Base-by-base conservation (phyloP, 148 eudicot species). In the Hydrangea macrophylla region DNA sequence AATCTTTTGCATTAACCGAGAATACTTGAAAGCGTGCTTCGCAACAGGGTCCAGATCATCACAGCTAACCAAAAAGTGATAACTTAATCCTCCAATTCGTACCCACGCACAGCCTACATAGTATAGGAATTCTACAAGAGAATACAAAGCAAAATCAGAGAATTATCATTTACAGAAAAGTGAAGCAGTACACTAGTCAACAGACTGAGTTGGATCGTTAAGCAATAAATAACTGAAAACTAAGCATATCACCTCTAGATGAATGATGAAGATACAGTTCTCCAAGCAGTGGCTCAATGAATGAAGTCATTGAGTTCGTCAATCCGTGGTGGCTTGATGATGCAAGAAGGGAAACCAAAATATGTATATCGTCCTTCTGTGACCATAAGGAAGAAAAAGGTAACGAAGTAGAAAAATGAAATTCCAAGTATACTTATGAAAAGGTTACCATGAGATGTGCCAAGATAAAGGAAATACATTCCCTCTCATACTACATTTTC, bases 11-110 rank as follows among this genome's bases (percentile, higher is more conserved):
- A 78, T 82, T 70, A 89, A 68, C 60, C 76, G 83, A 70, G 79
- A 63, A 78, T 82, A 75, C 81, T 85, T 91, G 53, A 78, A 72
- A 25, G 75, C 79, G 82, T 85, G 81, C 75, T 91, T 94, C n/a
- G 83, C 68, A 74, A 96, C 77, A 45, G 97, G 99, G 79, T 94
- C 99, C 67, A 94, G 79, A 73, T 85, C 90, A 80, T 85, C 86
- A 75, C 85, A 85, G 71, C 82, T 78, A 71, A 84, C 80, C 73
- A 94, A 82, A 60, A 94, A 96, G 70, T 78, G 89, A 76, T 81
- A 87, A 9, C 97, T 86, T 70, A 94, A 73, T 42, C 83, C 84
- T 27, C 97, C 99, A 73, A 94, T 76, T 55, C 85, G 83, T 50
- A 87, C 64, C 88, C 96, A 88, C 55, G 89, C 83, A 82, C 79